Base-by-base conservation (phyloP, 2,329 filamentous ascomycete genomes). In the Bisporella sp. region DNA sequence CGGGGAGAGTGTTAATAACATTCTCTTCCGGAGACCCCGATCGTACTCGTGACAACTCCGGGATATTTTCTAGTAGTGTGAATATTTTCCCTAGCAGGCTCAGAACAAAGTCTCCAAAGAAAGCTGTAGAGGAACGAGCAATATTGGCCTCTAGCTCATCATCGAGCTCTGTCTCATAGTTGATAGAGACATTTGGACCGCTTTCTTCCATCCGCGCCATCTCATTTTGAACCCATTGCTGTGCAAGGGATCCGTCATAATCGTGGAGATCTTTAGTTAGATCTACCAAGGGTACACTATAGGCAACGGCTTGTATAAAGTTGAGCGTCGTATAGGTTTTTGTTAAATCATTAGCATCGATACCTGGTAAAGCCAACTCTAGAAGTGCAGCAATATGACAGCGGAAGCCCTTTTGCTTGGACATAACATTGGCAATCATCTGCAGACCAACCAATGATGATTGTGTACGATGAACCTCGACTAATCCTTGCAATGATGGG, bases 271-370 rank as follows among this genome's bases (percentile, higher is more conserved):
- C 82, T 63, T 82, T 78, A 6, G 87, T 85, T 46, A 99, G 72
- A 53, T 95, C 87, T 51, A 87, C 82, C 64, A 99, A 88, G 0
- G 93, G 95, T 47, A 99, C 95, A 62, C 92, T 95, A 72, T 96
- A 97, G 53, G 90, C 92, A 9, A 97, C 89, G 51, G 89, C 87
- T 68, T 97, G 92, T 51, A 99, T 93, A 66, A 96, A 96, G 58
- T 91, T 89, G 51, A 99, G 75, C 0, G 93, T 95, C 68, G 96
- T 89, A 60, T 96, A 80, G 0, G 93, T 97, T 75, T 99, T 99
- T 65, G 93, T 91, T 30, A 99, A 73, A 69, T 99, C 93, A 65
- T 99, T 99, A 56, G 95, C 91, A 69, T 99, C 95, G 52, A 99
- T 95, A 28, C 93, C 95, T 0, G 95, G 95, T 32, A 99, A 74